Conservation (phyloP, 345 rosid species). For the Corymbia maculata region DNA sequence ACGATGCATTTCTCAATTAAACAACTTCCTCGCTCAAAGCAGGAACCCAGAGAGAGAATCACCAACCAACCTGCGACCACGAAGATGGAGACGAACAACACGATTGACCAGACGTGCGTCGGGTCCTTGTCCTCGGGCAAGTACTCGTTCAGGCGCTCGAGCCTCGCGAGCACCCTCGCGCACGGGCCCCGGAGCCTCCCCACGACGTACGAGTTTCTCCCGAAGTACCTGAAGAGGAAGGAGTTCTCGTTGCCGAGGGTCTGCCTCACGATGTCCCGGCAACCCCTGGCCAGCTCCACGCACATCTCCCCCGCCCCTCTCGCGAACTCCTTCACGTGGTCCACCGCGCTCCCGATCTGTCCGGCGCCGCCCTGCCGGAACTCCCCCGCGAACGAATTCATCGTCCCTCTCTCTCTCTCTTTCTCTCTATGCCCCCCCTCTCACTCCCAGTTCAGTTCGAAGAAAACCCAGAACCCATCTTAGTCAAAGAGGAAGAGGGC, state of each 20-base stretch:
- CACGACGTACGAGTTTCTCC: constrained; percentile 24
- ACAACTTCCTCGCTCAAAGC: not conserved
- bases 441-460: not conserved
- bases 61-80: constrained; percentile 38
- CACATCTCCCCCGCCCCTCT: constrained; percentile 48
- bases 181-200: constrained; percentile 19
- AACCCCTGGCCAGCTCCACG: constrained; percentile 49
- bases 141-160: constrained; percentile 26
- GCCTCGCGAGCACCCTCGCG: constrained; percentile 12
- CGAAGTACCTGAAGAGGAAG: constrained; percentile 26
- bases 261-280: constrained; percentile 54
- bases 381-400: not conserved
- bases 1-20: not conserved
- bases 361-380: not conserved
- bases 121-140: constrained; percentile 73
- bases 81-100: constrained; percentile 33
- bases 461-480: not conserved
- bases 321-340: constrained; percentile 38
- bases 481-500: not conserved
- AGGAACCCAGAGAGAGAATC: not conserved
- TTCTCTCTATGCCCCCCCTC: not conserved
- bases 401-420: not conserved
- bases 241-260: constrained; percentile 45
- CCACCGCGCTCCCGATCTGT: constrained; percentile 14
- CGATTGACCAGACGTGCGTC: constrained; percentile 42